Evolutionary conservation across 768 basidiomycete genomes (phyloP), one percentile per base, ranked within the genome.

Genomic region (Pleurotus ostreatus): DNA sequence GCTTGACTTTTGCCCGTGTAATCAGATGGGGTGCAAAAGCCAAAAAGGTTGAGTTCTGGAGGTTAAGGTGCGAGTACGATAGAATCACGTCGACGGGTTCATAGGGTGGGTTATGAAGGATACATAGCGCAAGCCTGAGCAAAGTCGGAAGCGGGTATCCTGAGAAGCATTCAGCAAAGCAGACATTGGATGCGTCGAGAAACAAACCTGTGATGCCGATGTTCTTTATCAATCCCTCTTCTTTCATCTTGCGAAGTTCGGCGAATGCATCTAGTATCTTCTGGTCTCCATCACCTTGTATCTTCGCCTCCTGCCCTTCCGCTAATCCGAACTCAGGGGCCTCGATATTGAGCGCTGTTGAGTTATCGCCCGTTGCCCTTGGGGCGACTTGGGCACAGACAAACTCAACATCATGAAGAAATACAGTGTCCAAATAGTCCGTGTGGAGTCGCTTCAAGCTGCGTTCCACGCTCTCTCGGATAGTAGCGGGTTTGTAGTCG

Each of bases 361-460:
- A 64, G 62, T 86, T 85, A 59, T 84, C 76, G 3, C 89, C 89
- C 15, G 72, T 77, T 23, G 66, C 65, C 45, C 72, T 73, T 1
- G 85, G 79, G 25, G 72, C 63, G 41, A 85, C 72, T 38, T 71
- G 67, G 2, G 82, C 77, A 40, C 79, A 79, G 11, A 94, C 80
- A 60, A 84, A 91, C 72, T 94, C 93, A 47, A 89, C 80, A 65
- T 95, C 93, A 64, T 95, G 93, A 26, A 93, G 71, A 65, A 89
- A 93, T 0, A 93, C 89, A 0, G 76, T 74, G 61, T 95, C 93
- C 37, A 95, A 76, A 65, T 94, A 92, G 57, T 76, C 69, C 9
- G 92, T 94, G 49, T 86, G 80, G 56, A 94, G 64, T 18, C 91
- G 82, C 43, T 75, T 70, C 30, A 93, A 72, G 62, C 88, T 90